A percentile compares a stretch with the other conserved stretches of the same genome.
phyloP scores from a whole-genome alignment of 345 rosid genomes.

The Luvunga scandens region DNA sequence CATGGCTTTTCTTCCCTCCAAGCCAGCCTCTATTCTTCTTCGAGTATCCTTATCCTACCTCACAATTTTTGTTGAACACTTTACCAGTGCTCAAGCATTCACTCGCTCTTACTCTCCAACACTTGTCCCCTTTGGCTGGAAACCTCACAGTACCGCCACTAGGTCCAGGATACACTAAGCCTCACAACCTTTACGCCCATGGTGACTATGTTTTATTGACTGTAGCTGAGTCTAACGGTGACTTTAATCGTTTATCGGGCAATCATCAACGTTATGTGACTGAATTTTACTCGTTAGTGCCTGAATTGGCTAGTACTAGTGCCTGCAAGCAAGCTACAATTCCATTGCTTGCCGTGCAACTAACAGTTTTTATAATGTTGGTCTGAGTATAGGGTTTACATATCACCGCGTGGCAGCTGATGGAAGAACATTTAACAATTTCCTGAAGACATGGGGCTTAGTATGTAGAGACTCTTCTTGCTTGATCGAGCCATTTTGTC shows the following conservation, averaged over 20 bases:
- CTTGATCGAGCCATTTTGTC: too few relatives aligned
- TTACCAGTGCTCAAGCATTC: conserved; percentile 41
- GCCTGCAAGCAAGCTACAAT: background rate
- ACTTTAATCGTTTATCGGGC: conserved; percentile 19
- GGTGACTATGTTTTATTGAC: conserved; percentile 24
- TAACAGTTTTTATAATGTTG: too few relatives aligned
- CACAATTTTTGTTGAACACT: conserved; percentile 29
- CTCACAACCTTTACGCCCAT: conserved; percentile 14
- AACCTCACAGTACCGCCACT: conserved; percentile 16
- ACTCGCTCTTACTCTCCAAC: conserved; percentile 47
- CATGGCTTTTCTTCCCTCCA: conserved; percentile 49
- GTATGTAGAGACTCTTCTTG: too few relatives aligned
- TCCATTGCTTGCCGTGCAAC: conserved; percentile 35
- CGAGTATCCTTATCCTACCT: conserved; percentile 25
- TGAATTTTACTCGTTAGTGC: conserved; percentile 26
- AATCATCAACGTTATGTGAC: conserved; percentile 18
- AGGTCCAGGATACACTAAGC: background rate
- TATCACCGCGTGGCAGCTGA: too few relatives aligned
- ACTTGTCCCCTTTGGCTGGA: conserved; percentile 43
- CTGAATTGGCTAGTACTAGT: conserved; percentile 1
- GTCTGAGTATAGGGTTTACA: too few relatives aligned
- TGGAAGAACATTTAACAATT: conserved; percentile 36
- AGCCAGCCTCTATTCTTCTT: conserved; percentile 48
- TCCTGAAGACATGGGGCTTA: conserved; percentile 36
- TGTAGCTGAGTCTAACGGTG: conserved; percentile 20